A percentile compares a stretch with the other conserved stretches of the same genome.
phyloP scores from a whole-genome alignment of 1,139 yeast species.

The Scheffersomyces titani region DNA sequence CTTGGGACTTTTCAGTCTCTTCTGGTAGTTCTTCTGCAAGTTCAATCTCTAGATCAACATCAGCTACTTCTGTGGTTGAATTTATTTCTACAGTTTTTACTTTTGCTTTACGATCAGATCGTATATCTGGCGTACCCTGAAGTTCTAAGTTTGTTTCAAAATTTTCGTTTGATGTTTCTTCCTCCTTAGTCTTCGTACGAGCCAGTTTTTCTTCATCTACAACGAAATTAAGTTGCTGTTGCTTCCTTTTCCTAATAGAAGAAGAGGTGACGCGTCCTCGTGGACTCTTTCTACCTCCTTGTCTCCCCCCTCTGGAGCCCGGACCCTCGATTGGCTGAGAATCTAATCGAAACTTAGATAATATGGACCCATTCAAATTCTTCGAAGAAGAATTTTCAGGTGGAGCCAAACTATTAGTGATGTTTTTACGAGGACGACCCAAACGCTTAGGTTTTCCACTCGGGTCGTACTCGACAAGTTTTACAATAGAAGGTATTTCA shows the following conservation, averaged over 20 bases:
- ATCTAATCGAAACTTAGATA: slow-evolving; percentile 41
- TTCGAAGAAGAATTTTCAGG: slow-evolving; percentile 29
- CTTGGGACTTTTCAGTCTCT: not conserved
- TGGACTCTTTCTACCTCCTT: slow-evolving; percentile 19
- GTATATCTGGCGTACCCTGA: not conserved
- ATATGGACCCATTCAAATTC: slow-evolving; percentile 33
- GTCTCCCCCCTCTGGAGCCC: slow-evolving; percentile 46
- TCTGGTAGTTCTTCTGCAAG: not conserved
- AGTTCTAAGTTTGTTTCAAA: not conserved
- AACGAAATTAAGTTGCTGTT: slow-evolving; percentile 18
- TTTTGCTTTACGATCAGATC: not conserved
- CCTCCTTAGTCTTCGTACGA: not conserved
- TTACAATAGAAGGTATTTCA: slow-evolving; percentile 7
- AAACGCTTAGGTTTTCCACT: slow-evolving; percentile 31
- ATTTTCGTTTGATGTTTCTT: not conserved
- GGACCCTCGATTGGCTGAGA: slow-evolving; percentile 43
- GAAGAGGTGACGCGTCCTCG: slow-evolving; percentile 31
- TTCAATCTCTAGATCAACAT: not conserved
- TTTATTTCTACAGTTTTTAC: not conserved
- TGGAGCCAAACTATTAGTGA: slow-evolving; percentile 18
- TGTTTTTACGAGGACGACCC: slow-evolving; percentile 39
- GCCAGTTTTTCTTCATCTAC: slow-evolving; percentile 1
- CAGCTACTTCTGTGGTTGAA: not conserved
- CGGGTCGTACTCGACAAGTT: slow-evolving; percentile 38
- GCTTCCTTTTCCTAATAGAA: slow-evolving; percentile 20